A percentile compares a stretch with the other conserved stretches of the same genome.
Conservation (phyloP, 805 yeast genomes). For the Saturnispora zaruensis region DNA sequence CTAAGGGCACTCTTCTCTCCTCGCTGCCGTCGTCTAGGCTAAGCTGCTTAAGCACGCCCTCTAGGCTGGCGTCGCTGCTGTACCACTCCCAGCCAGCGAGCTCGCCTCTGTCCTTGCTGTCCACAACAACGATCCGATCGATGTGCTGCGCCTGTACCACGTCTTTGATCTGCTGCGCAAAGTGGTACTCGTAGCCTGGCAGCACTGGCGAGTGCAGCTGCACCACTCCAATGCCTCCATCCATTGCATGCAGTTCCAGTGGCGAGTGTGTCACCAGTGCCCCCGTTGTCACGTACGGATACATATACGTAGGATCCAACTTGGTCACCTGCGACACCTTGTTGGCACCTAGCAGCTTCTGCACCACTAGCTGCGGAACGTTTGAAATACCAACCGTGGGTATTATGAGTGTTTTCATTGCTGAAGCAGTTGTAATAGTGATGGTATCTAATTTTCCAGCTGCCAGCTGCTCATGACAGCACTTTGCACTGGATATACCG, state of each 20-base stretch:
- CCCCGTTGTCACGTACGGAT: slow-evolving; percentile 63
- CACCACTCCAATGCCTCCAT: neutral
- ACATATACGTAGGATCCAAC: slow-evolving; percentile 55
- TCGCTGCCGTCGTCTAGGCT: neutral
- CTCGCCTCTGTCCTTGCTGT: slow-evolving; percentile 10
- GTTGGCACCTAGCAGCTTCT: slow-evolving; percentile 2
- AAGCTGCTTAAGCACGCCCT: neutral
- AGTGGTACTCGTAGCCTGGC: slow-evolving; percentile 13
- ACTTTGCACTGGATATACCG: neutral
- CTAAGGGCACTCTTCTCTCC: neutral
- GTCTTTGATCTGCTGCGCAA: slow-evolving; percentile 7
- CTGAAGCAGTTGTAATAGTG: neutral
- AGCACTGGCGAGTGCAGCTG: slow-evolving; percentile 14
- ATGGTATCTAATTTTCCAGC: neutral
- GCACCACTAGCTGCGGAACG: slow-evolving; percentile 64
- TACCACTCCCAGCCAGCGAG: slow-evolving; percentile 5
- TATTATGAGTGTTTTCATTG: slow-evolving; percentile 38
- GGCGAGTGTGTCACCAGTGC: slow-evolving; percentile 8
- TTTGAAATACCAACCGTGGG: slow-evolving; percentile 87
- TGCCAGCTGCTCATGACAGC: neutral
- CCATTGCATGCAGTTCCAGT: slow-evolving; percentile 4
- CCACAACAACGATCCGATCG: slow-evolving; percentile 6
- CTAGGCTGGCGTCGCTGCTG: neutral
- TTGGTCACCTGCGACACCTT: neutral
- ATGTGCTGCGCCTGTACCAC: neutral